Evolutionary conservation across 805 yeast species (phyloP).

Genomic region (Candida coquimbonensis): DNA sequence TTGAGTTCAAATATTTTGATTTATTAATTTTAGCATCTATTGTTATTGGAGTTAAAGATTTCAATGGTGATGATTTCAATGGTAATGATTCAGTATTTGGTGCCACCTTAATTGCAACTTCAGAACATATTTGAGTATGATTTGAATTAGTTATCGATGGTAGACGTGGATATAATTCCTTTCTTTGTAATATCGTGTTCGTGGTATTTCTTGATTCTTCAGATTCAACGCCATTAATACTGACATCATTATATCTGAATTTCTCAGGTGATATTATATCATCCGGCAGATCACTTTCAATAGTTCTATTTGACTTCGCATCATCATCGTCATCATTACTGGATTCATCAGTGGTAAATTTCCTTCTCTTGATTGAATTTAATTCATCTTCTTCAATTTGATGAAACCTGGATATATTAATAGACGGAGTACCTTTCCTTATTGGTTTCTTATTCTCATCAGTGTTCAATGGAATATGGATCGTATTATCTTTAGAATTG

Average conservation of each 20-base stretch:
- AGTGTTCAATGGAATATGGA: constrained; percentile 12
- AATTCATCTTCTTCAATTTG: background rate
- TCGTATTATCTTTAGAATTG: constrained; percentile 1
- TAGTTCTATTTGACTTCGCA: constrained; percentile 11
- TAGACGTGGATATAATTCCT: constrained; percentile 1
- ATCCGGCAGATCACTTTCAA: constrained; percentile 17
- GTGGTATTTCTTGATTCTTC: background rate
- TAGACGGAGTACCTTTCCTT: constrained; percentile 20
- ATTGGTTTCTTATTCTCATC: constrained; percentile 17
- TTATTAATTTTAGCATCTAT: too few species aligned
- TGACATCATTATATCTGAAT: constrained; percentile 14
- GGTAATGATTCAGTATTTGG: background rate
- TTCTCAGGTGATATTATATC: constrained; percentile 23
- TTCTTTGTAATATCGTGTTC: constrained; percentile 2
- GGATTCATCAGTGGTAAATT: background rate
- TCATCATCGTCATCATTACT: constrained; percentile 2
- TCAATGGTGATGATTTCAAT: background rate
- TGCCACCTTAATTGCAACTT: too few species aligned
- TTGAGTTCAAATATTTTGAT: too few species aligned
- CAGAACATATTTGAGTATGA: too few species aligned
- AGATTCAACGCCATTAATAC: constrained; percentile 5
- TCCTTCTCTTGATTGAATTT: background rate
- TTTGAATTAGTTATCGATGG: background rate
- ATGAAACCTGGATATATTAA: too few species aligned
- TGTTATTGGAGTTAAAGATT: too few species aligned